Percentiles rank a stretch among this genome's conserved stretches.
Conservation (phyloP, 495 filamentous ascomycete species). For the Darksidea phi region DNA sequence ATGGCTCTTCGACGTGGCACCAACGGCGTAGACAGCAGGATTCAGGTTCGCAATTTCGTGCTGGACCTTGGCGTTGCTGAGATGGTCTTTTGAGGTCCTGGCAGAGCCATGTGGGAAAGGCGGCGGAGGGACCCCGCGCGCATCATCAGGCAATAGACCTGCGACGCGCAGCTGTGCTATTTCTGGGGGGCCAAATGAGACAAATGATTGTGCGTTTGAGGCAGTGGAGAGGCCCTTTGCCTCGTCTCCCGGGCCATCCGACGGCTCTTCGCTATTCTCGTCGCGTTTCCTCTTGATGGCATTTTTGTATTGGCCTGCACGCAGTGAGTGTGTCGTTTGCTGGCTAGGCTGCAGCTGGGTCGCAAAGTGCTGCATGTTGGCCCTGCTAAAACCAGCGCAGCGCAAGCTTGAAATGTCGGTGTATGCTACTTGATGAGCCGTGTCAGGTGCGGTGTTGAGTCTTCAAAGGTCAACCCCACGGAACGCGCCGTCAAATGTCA, state of each 20-base stretch:
- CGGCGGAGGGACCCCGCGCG: conserved; percentile 29
- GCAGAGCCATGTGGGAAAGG: conserved; percentile 43
- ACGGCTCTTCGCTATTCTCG: conserved; percentile 25
- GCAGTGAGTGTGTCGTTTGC: conserved; percentile 30
- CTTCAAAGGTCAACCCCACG: too few relatives aligned
- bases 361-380: conserved; percentile 36
- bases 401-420: too few relatives aligned
- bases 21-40: conserved; percentile 35
- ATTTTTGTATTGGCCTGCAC: conserved; percentile 25
- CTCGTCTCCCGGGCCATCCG: conserved; percentile 9
- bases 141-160: conserved; percentile 26
- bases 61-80: conserved; percentile 15
- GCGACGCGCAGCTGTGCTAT: conserved; percentile 30
- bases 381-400: not conserved
- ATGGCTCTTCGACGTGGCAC: conserved; percentile 17
- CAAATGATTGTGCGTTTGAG: conserved; percentile 22
- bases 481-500: too few relatives aligned
- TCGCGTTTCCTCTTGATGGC: conserved; percentile 35
- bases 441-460: too few relatives aligned
- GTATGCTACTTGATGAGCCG: too few relatives aligned
- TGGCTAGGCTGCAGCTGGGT: conserved; percentile 19
- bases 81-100: conserved; percentile 5
- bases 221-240: conserved; percentile 1
- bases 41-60: conserved; percentile 29
- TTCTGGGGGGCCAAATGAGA: conserved; percentile 14